Base-by-base conservation (phyloP, 768 basidiomycete genomes). In the Boletus edulis region DNA sequence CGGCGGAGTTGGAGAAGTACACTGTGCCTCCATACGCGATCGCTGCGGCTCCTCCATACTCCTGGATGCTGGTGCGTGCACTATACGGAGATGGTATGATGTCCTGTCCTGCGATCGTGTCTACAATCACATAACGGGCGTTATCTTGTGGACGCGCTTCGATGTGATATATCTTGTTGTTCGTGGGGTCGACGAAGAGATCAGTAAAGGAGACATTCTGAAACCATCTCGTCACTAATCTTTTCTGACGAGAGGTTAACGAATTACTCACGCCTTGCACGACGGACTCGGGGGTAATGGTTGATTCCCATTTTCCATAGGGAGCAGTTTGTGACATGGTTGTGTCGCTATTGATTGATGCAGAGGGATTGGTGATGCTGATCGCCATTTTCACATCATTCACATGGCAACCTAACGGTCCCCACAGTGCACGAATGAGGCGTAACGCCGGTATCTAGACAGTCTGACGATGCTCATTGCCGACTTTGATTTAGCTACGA, bases 31-130 rank as follows among this genome's bases (percentile, higher is more conserved):
- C 73, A 54, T 80, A 69, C 1, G 81, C 82, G 18, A 80, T 75
- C 1, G 82, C 83, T 2, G 84, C 72, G 3, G 77, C 81, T 13
- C 89, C 89, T 0, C 89, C 88, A 49, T 89, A 89, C 65, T 89
- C 88, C 24, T 88, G 81, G 3, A 89, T 86, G 15, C 75, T 66
- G 0, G 81, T 79, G 34, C 81, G 75, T 5, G 75, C 82, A 64
- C 79, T 86, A 77, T 80, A 88, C 0, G 74, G 76, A 32, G 71
- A 62, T 2, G 78, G 78, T 13, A 84, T 75, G 22, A 87, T 63
- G 45, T 91, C 89, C 40, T 68, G 67, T 38, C 52, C 56, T 5
- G 71, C 69, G 24, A 68, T 50, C 0, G 82, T 82, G 27, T 82
- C 72, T 15, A 91, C 79, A 22, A 90, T 69, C 1, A 85, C 83